Evolutionary conservation across 176 grass and related monocot genomes (phyloP), one percentile per base, ranked within the genome.

Genomic region (Cenchrus purpureus): DNA sequence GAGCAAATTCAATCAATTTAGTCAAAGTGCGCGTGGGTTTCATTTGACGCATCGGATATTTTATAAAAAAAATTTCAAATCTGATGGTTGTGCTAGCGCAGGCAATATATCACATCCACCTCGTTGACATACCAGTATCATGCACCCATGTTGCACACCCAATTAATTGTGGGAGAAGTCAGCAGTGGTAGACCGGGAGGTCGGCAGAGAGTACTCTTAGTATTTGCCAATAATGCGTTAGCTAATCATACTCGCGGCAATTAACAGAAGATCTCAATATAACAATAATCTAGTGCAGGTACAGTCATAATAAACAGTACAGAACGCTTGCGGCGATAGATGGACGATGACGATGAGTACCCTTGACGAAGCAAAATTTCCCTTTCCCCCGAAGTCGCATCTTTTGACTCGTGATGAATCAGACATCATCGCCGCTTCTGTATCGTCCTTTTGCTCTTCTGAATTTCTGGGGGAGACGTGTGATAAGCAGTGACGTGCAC

Each of bases 181-280:
- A 32, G 31, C 31, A 32, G 31, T 72, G 14, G 37, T 19, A 29
- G 28, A 59, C 60, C 17, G 12, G 59, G 49, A 49, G 79, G 28
- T 59, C 34, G 25, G 34, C 37, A 40, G 37, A 40, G 37, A 40
- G 37, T 40, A 40, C 37, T 40, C 37, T 3, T 40, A 2, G 31
- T 4, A 25, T 51, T 8, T 40, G 13, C 16, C 22, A 29, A 72
- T 14, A 48, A 49, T 65, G 37, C 8, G 31, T n/a, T 19, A 11
- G 13, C 4, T 31, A 73, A 86, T 83, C 78, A 59, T 77, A 19
- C 7, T 71, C n/a, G 15, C 44, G 32, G 37, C 58, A 86, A 25
- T 73, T 19, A 1, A 58, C 25, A 79, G 13, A 69, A 42, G 43
- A 43, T 70, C 10, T 15, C 28, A 29, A 9, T 0, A 28, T 29